A percentile compares a stretch with the other conserved stretches of the same genome.
Evolutionary conservation across 106 monocot genomes (phyloP).

Genomic region (Amphibolis antarctica): DNA sequence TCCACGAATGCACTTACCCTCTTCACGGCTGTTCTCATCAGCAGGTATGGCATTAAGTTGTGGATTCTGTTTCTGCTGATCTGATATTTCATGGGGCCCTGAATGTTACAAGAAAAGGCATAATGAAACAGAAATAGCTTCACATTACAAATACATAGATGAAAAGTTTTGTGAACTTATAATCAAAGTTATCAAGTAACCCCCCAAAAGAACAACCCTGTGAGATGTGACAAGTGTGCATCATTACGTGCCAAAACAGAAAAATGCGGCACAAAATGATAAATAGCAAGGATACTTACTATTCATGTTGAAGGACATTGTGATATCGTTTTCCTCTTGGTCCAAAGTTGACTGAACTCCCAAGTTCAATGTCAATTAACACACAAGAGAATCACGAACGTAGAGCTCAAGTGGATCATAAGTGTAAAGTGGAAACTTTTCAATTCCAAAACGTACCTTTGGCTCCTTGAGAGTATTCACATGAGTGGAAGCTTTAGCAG

Average conservation of each 20-base stretch:
- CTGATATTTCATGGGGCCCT: slow-evolving; percentile 30
- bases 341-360: slow-evolving; percentile 13
- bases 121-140: not conserved
- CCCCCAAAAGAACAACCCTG: no score
- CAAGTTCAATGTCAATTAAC: slow-evolving; percentile 18
- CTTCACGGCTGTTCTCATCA: slow-evolving; percentile 24
- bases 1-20: slow-evolving; percentile 84
- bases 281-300: slow-evolving; percentile 7
- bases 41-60: slow-evolving; percentile 15
- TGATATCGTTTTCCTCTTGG: slow-evolving; percentile 30
- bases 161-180: no score
- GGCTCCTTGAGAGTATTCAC: not conserved
- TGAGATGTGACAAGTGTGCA: no score
- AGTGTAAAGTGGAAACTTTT: not conserved
- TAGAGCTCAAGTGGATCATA: not conserved
- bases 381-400: not conserved
- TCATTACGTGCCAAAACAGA: no score
- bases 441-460: not conserved
- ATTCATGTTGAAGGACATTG: slow-evolving; percentile 22
- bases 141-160: not conserved
- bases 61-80: slow-evolving; percentile 25
- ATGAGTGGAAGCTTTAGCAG: slow-evolving; percentile 1
- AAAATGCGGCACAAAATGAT: no score
- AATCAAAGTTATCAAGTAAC: no score
- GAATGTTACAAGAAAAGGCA: slow-evolving; percentile 3